Evolutionary conservation across 306 rosid genomes (phyloP), one percentile per base, ranked within the genome.

Genomic region (Vigna trinervia): DNA sequence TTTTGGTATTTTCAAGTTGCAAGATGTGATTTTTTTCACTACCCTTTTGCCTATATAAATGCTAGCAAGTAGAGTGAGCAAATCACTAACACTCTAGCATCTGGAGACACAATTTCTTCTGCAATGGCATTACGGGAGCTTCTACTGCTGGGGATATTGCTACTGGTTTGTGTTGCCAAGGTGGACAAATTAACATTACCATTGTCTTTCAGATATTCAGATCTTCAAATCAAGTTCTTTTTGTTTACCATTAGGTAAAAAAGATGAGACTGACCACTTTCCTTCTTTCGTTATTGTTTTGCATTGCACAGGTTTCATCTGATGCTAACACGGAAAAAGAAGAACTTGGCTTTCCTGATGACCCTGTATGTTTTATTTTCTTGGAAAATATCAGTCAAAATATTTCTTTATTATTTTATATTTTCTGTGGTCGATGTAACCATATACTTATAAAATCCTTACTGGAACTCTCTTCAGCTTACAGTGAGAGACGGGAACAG

Each of bases 401-500:
- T 22, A 0, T 30, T 77, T 12, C 47, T 23, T 61, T 34, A 20
- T 4, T 4, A 65, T 38, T 7, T 10, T 17, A 23, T 10, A 17
- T 12, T 41, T 62, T 78, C 11, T 34, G 22, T 74, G 5, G 2
- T 36, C 14, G 19, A 14, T 26, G 14, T 74, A 15, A 22, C 14
- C 4, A 14, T 61, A 14, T 56, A 39, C 43, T 4, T 30, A 26
- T 46, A 30, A 41, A 62, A 34, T 5, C 10, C 5, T 26, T 36
- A 26, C 19, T 79, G 74, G 3, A 26, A 22, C 36, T 26, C 13
- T 75, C 0, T 52, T 68, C 84, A 85, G 86, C 76, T 75, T 23
- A 66, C 54, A 4, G 87, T 84, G 79, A 86, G 69, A 78, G 87
- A 63, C 14, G 84, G 70, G 1, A 89, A 85, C 84, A 87, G 90